These are phyloP conservation scores for Lactarius evosmus DNA, from an alignment of 768 basidiomycete genomes.

Conservation along the genomic window DNA sequence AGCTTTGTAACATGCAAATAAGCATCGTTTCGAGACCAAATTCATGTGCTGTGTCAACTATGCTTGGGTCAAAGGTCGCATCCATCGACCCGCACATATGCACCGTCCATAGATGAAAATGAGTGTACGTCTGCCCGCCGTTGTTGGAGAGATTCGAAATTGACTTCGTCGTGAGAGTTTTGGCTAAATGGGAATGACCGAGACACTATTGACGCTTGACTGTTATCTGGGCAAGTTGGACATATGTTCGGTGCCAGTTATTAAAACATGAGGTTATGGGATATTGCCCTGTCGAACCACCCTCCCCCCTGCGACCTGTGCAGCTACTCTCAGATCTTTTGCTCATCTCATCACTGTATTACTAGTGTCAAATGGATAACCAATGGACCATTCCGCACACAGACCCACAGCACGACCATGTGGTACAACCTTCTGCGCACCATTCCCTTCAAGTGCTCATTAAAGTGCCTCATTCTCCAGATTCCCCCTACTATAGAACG, in stretches of 20 bases:
- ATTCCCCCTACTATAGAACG: background rate
- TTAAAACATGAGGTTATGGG: no score
- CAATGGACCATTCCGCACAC: background rate
- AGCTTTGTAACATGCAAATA: background rate
- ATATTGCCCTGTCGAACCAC: no score
- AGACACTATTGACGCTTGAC: no score
- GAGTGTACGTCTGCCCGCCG: no score
- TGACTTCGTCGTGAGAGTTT: no score
- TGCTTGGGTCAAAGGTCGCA: constrained; percentile 12
- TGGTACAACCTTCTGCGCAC: background rate
- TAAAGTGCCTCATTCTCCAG: background rate
- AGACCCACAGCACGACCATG: background rate
- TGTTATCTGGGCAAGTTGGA: no score
- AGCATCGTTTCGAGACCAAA: background rate
- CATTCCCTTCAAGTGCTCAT: background rate
- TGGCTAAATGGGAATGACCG: no score
- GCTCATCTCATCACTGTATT: background rate
- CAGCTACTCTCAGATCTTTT: background rate
- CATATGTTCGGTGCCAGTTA: no score
- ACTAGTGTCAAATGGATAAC: background rate
- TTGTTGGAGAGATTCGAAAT: no score
- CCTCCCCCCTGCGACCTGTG: no score
- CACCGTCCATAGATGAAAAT: no score
- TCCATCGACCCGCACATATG: constrained; percentile 46
- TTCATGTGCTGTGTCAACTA: background rate